Evolutionary conservation across 495 filamentous ascomycete genomes (phyloP).

Genomic region (Friedmanniomyces endolithicus): DNA sequence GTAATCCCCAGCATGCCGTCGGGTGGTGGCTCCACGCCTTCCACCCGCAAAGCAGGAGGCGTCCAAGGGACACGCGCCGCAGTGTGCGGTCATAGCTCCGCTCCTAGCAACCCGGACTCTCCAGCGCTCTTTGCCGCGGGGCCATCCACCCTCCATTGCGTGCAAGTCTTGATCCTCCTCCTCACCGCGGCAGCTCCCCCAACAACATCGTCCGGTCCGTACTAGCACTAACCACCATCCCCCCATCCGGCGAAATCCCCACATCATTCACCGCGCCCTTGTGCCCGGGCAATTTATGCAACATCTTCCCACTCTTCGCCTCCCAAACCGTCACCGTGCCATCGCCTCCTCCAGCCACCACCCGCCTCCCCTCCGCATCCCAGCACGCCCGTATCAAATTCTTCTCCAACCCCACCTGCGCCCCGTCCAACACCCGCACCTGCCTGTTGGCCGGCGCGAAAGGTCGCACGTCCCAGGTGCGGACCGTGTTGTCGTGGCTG

Average conservation of each 20-base stretch:
- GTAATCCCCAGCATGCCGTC: no score
- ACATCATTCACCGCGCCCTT: slow-evolving; percentile 94
- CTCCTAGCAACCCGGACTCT: no score
- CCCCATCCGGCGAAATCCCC: slow-evolving; percentile 76
- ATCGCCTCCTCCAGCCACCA: slow-evolving; percentile 83
- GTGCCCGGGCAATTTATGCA: slow-evolving; percentile 92
- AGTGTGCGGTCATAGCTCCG: no score
- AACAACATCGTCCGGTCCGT: slow-evolving; percentile 31
- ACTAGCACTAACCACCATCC: slow-evolving; percentile 39
- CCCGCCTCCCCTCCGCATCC: slow-evolving; percentile 73
- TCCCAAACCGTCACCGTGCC: slow-evolving; percentile 88
- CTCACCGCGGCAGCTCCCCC: slow-evolving; percentile 28
- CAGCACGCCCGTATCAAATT: slow-evolving; percentile 87
- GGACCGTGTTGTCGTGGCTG: slow-evolving; percentile 81
- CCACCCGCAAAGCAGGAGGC: no score
- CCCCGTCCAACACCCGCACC: slow-evolving; percentile 77
- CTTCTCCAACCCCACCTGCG: slow-evolving; percentile 75
- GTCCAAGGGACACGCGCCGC: no score
- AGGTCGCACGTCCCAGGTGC: slow-evolving; percentile 92
- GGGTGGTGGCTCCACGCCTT: no score
- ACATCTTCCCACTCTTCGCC: slow-evolving; percentile 61
- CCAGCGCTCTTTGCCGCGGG: no score
- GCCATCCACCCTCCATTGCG: no score
- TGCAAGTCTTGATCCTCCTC: no score
- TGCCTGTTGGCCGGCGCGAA: slow-evolving; percentile 82